Evolutionary conservation across 495 filamentous ascomycete genomes (phyloP).

Genomic region (Hyaloscypha bicolor): DNA sequence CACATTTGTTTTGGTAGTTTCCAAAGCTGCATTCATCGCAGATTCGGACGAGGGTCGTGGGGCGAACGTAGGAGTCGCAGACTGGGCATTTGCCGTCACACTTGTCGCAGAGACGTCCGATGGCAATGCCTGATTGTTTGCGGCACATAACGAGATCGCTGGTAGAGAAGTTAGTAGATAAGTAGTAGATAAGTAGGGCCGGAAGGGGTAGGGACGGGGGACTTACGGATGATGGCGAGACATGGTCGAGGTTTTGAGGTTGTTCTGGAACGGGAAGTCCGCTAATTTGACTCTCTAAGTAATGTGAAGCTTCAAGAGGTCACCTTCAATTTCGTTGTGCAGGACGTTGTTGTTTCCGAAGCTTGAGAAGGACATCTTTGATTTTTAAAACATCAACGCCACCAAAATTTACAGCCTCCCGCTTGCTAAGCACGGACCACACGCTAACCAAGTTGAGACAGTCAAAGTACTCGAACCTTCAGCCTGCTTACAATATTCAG

Average conservation of each 20-base stretch:
- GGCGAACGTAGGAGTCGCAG: slow-evolving; percentile 98
- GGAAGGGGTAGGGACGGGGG: not conserved
- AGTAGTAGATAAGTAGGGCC: slow-evolving; percentile 29
- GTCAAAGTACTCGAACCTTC: not conserved
- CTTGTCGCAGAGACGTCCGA: slow-evolving; percentile 99
- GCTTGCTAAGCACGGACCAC: slow-evolving; percentile 30
- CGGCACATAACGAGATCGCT: slow-evolving; percentile 99
- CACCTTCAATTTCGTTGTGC: not conserved
- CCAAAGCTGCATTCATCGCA: slow-evolving; percentile 99
- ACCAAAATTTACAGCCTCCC: slow-evolving; percentile 22
- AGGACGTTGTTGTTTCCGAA: not conserved
- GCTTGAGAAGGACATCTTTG: not conserved
- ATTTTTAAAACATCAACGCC: slow-evolving; percentile 1
- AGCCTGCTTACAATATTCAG: not conserved
- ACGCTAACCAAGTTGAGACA: not conserved
- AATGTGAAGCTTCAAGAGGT: not conserved
- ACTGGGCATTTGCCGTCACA: slow-evolving; percentile 99
- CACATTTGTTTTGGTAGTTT: slow-evolving; percentile 99
- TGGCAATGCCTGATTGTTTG: slow-evolving; percentile 96
- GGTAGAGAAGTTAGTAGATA: slow-evolving; percentile 41
- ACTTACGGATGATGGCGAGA: slow-evolving; percentile 81
- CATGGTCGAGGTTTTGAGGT: slow-evolving; percentile 45
- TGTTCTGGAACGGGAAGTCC: slow-evolving; percentile 4
- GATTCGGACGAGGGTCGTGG: slow-evolving; percentile 95
- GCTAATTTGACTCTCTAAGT: not conserved